These are phyloP conservation scores for Cucurbita ficifolia DNA, from an alignment of 306 rosid species.

Conservation along the genomic window DNA sequence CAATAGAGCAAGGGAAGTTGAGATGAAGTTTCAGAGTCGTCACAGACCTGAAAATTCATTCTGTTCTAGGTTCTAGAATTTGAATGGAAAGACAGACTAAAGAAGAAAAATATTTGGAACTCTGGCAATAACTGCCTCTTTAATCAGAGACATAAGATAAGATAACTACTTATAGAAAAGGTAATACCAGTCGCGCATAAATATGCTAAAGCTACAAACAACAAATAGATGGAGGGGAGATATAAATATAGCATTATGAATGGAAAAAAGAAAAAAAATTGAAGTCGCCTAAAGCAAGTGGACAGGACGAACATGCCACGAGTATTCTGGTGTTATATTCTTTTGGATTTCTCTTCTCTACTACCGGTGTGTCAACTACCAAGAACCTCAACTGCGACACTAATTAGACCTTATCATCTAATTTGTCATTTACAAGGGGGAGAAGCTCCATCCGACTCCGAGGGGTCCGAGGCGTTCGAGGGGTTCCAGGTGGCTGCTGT, in stretches of 20 bases:
- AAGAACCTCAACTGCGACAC: constrained; percentile 2
- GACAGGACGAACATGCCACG: constrained; percentile 18
- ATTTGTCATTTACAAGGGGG: constrained; percentile 91
- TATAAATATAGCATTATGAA: neutral
- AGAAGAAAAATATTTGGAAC: neutral
- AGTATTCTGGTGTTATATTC: constrained; percentile 8
- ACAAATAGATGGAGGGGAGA: neutral
- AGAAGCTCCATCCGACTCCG: constrained; percentile 64
- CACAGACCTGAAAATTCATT: neutral
- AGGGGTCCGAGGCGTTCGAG: constrained; percentile 77
- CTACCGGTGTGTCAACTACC: constrained; percentile 17
- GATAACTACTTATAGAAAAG: neutral
- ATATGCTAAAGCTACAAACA: neutral
- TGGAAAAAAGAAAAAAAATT: neutral
- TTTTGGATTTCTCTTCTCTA: constrained; percentile 25
- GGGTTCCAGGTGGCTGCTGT: constrained; percentile 75
- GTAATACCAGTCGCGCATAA: neutral
- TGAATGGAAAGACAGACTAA: neutral
- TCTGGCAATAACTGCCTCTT: neutral
- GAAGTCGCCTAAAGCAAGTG: constrained; percentile 17
- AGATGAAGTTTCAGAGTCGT: neutral
- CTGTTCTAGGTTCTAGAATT: neutral
- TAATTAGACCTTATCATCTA: constrained; percentile 61
- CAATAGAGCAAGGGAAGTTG: neutral
- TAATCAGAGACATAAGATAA: neutral